Percentiles rank a stretch among this genome's conserved stretches.
phyloP scores from a whole-genome alignment of 371 early-diverging fungal genomes.

The Aphelidium insulamus region DNA sequence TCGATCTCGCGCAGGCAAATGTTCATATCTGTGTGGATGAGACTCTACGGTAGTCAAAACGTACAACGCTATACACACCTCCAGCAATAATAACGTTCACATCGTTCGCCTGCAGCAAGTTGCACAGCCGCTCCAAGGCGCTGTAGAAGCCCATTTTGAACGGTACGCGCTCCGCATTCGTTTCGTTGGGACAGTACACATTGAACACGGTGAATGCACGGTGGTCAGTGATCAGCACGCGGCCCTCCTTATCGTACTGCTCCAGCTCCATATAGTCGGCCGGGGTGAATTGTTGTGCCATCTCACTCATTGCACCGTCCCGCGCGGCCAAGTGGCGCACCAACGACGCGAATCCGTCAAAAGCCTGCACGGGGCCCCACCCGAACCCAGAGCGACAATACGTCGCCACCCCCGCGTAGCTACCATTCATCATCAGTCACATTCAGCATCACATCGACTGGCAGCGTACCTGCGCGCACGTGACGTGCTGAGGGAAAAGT shows the following conservation, averaged over 20 bases:
- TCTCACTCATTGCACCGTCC: slow-evolving; percentile 3
- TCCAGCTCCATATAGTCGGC: slow-evolving; percentile 25
- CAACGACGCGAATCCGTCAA: neutral
- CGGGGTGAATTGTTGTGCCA: slow-evolving; percentile 6
- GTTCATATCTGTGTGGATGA: too few relatives aligned
- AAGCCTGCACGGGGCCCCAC: too few relatives aligned
- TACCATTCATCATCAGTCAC: slow-evolving; percentile 1
- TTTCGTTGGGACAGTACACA: slow-evolving; percentile 51
- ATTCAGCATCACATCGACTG: neutral
- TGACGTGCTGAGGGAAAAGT: slow-evolving; percentile 38
- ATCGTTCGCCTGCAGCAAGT: slow-evolving; percentile 19
- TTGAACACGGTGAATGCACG: slow-evolving; percentile 53
- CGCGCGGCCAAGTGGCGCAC: neutral
- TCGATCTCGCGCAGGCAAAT: slow-evolving; percentile 47
- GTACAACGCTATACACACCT: too few relatives aligned
- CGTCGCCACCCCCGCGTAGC: too few relatives aligned
- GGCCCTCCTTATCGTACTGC: slow-evolving; percentile 56
- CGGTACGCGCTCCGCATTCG: slow-evolving; percentile 22
- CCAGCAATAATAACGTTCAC: slow-evolving; percentile 47
- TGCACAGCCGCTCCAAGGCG: slow-evolving; percentile 24
- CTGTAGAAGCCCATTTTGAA: slow-evolving; percentile 41
- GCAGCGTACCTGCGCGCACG: slow-evolving; percentile 41
- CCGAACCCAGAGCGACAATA: too few relatives aligned
- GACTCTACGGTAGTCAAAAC: too few relatives aligned
- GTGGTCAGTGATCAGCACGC: slow-evolving; percentile 58